phyloP scores from a whole-genome alignment of 208 protist species.

The Crithidia sp. region DNA sequence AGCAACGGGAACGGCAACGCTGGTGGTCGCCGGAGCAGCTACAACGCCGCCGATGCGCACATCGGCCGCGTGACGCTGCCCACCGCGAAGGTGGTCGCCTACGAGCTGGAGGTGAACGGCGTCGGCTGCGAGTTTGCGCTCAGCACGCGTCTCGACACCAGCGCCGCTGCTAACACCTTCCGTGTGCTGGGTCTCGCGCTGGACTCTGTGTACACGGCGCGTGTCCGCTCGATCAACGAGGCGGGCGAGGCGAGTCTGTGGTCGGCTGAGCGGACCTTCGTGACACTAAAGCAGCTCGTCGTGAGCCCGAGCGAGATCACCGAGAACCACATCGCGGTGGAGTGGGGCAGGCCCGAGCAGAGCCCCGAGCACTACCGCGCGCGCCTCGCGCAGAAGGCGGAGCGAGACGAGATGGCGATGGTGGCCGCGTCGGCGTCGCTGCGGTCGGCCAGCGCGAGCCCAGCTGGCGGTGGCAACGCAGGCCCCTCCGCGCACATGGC shows the following conservation, averaged over 20 bases:
- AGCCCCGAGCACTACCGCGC: constrained; percentile 35
- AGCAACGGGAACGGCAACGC: not conserved
- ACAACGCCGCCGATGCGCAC: not conserved
- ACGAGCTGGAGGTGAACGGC: constrained; percentile 67
- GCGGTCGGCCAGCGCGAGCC: not conserved
- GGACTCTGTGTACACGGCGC: constrained; percentile 64
- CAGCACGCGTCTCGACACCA: constrained; percentile 31
- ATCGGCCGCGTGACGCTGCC: constrained; percentile 35
- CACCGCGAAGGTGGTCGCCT: constrained; percentile 43
- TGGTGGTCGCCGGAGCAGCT: constrained; percentile 1
- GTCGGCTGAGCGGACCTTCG: constrained; percentile 63
- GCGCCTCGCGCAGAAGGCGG: constrained; percentile 10
- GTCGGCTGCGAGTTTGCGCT: constrained; percentile 34
- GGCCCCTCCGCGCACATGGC: too few relatives aligned
- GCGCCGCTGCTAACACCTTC: constrained; percentile 23
- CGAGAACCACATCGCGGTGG: constrained; percentile 68
- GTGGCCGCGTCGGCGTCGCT: not conserved
- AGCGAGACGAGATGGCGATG: constrained; percentile 6
- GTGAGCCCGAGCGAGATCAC: constrained; percentile 73
- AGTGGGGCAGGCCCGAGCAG: constrained; percentile 80
- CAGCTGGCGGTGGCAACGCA: not conserved
- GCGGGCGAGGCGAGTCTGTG: constrained; percentile 59
- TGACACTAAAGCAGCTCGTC: constrained; percentile 64
- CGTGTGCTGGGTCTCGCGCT: constrained; percentile 57
- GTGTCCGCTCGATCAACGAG: constrained; percentile 70